Conservation (phyloP, 345 rosid genomes). For the Salix suchowensis region DNA sequence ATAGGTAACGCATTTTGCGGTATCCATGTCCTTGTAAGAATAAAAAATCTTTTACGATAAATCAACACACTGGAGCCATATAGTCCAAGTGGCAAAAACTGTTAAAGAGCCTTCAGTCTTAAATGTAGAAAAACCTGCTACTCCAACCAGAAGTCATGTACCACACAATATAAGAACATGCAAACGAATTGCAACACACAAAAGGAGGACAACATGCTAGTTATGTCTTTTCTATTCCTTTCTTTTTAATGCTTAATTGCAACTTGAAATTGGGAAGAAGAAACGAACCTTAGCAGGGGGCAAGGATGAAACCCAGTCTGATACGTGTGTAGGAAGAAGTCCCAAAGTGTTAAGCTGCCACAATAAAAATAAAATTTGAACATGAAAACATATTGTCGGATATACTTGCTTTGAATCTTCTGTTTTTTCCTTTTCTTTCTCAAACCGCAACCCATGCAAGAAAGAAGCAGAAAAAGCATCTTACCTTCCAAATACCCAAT, state of each 20-base stretch:
- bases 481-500: constrained; percentile 98
- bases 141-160: background rate
- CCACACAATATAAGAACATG: background rate
- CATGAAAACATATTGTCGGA: background rate
- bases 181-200: background rate
- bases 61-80: background rate
- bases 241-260: background rate
- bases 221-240: background rate
- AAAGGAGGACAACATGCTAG: background rate
- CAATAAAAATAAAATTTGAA: constrained; percentile 13
- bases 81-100: background rate
- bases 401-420: background rate
- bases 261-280: background rate
- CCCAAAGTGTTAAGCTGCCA: constrained; percentile 93
- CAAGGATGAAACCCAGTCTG: constrained; percentile 97
- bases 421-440: background rate
- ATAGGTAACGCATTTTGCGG: background rate
- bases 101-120: background rate
- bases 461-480: constrained; percentile 6
- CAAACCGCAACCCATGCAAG: background rate
- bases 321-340: constrained; percentile 97
- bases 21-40: background rate
- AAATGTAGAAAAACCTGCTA: background rate
- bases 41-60: background rate
- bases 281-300: constrained; percentile 84